A percentile compares a stretch with the other conserved stretches of the same genome.
Conservation (phyloP, 2,329 filamentous ascomycete species). For the Trichoderma polysporum region DNA sequence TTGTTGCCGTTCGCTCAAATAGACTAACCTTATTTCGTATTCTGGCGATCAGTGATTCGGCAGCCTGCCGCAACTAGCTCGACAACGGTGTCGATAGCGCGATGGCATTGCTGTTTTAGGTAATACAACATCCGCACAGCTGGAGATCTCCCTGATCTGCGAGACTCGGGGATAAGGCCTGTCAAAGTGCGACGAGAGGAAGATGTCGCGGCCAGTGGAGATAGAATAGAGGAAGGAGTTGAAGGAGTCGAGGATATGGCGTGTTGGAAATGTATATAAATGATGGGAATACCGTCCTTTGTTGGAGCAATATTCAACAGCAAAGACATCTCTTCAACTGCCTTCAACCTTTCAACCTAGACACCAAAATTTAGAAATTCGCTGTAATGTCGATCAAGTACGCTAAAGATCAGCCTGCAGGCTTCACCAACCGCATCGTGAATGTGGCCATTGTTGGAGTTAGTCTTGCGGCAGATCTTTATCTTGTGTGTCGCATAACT, state of each 20-base stretch:
- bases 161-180: not conserved
- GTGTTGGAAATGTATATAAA: not conserved
- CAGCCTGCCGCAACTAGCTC: not conserved
- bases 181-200: not conserved
- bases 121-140: not conserved
- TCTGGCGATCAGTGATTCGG: conserved; percentile 10
- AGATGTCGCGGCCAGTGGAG: not conserved
- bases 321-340: not conserved
- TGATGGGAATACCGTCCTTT: not conserved
- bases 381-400: conserved; percentile 29
- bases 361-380: not conserved
- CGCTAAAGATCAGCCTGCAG: conserved; percentile 38
- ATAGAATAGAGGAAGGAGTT: not conserved
- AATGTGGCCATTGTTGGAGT: conserved; percentile 50
- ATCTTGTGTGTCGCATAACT: not conserved
- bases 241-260: not conserved
- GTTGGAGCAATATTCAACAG: not conserved
- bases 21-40: conserved; percentile 15
- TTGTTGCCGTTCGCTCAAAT: not conserved
- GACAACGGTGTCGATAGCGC: not conserved
- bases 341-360: not conserved
- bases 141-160: not conserved
- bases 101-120: conserved; percentile 9
- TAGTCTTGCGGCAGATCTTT: conserved; percentile 29
- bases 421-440: conserved; percentile 43